phyloP scores from a whole-genome alignment of 768 basidiomycete genomes.

The Amanita polypyramis region DNA sequence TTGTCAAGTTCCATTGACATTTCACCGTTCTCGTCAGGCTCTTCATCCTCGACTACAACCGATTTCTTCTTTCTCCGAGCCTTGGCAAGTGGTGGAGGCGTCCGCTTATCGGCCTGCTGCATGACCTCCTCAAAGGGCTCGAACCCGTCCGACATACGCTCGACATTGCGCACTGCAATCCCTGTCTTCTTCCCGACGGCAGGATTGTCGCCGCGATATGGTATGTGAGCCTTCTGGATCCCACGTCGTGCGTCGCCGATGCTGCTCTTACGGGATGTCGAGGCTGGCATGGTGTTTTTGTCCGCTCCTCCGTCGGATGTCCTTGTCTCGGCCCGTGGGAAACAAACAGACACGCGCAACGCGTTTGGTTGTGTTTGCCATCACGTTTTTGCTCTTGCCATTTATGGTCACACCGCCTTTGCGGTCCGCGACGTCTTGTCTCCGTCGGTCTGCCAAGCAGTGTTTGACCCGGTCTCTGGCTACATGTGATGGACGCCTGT shows the following conservation, averaged over 20 bases:
- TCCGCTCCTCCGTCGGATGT: neutral
- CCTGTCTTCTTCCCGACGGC: slow-evolving; percentile 77
- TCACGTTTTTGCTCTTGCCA: neutral
- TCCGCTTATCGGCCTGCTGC: slow-evolving; percentile 55
- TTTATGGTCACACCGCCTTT: neutral
- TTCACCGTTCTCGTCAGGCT: slow-evolving; percentile 51
- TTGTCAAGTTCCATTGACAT: slow-evolving; percentile 73
- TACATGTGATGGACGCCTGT: neutral
- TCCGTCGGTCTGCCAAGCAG: neutral
- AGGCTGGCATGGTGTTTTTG: slow-evolving; percentile 26
- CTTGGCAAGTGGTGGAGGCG: slow-evolving; percentile 43
- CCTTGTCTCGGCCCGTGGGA: slow-evolving; percentile 6
- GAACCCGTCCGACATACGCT: slow-evolving; percentile 71
- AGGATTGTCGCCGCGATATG: slow-evolving; percentile 69
- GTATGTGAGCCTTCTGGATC: slow-evolving; percentile 57
- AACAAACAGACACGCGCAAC: slow-evolving; percentile 5
- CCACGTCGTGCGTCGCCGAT: slow-evolving; percentile 39
- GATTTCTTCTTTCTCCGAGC: slow-evolving; percentile 39
- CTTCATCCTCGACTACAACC: slow-evolving; percentile 25
- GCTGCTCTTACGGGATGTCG: slow-evolving; percentile 35
- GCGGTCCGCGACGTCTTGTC: neutral
- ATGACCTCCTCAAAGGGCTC: slow-evolving; percentile 73
- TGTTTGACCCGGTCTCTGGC: neutral
- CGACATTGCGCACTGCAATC: slow-evolving; percentile 53
- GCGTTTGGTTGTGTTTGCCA: slow-evolving; percentile 6